Base-by-base conservation (phyloP, 148 eudicot species). In the Salicornia ramosissima region DNA sequence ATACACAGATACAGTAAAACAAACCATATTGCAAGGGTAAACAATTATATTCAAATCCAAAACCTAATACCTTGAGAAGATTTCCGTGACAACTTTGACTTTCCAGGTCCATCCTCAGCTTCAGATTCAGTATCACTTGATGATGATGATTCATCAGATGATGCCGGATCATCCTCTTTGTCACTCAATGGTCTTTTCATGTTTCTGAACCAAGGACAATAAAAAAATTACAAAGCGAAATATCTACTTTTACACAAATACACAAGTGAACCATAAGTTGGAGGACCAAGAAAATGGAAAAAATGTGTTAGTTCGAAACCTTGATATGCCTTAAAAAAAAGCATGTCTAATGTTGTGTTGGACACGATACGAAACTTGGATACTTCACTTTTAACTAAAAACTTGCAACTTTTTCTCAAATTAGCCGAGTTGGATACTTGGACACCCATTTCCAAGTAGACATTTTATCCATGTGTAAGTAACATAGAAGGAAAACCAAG, bases 141-240 rank as follows among this genome's bases (percentile, higher is more conserved):
- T 63, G 80, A 75, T 63, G 80, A 72, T 30, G 77, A 68, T 36
- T 80, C 80, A 63, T 72, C 74, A 18, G 64, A 55, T 15, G 52
- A 47, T 14, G 76, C 67, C 2, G 68, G 33, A 29, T 67, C 76
- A 21, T 76, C 74, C 47, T 76, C 80, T 60, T 76, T 73, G 47
- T 72, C 77, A 68, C 61, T 67, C 80, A 73, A 80, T n/a, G 60
- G 68, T 71, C 83, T 73, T 53, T 76, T 80, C 83, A 80, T 76
- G 64, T 19, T 75, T 46, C 26, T 47, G 21, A 34, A 46, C 61
- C 58, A 36, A 25, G 11, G 62, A 1, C 70, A 42, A 13, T 54
- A 14, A 52, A 55, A 19, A 25, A 61, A 29, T 1, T 22, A 1
- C 64, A 75, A 36, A 65, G 58, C 56, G 26, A 66, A 65, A 12